Base-by-base conservation (phyloP, 352 stramenopile species). In the Phytopythium kandeliae region DNA sequence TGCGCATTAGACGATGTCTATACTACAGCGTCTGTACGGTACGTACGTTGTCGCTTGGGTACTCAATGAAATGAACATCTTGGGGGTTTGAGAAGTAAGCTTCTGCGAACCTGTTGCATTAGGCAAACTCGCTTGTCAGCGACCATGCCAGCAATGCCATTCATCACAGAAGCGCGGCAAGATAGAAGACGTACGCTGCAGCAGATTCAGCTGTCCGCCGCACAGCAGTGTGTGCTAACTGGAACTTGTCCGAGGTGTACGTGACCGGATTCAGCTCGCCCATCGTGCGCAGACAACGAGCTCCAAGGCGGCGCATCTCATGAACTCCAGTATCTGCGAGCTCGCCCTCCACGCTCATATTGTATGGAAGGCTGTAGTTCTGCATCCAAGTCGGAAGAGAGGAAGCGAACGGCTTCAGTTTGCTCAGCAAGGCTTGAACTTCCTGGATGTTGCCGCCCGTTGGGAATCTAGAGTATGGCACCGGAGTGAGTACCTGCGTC, bases 321-420 rank as follows among this genome's bases (percentile, higher is more conserved):
- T 54, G 45, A 28, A 51, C 33, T 0, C 78, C 81, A 9, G 61
- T n/a, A 0, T 56, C 31, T 2, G 71, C 60, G 9, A 92, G 59
- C 9, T 70, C 57, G 12, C 72, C 74, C 24, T 74, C 37, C 2
- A 87, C 52, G 43, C 58, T 81, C 46, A 67, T 9, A 25, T 89
- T 84, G 66, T 90, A 92, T 8, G 74, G 72, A 40, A 92, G 51
- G 30, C 65, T 67, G 53, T 90, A 92, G 43, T 69, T 73, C 33
- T 50, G 63, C 53, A 90, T 60, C 78, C 81, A 90, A 19, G n/a
- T 17, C 2, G 81, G 81, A 28, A 85, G 50, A 17, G 48, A 28
- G 3, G 54, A 44, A 1, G 50, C 28, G 33, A 79, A 83, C 10
- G 56, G 60, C 30, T 75, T 55, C 16, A 86, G 45, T 36, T 62